phyloP scores from a whole-genome alignment of 495 filamentous ascomycete genomes.

The Penicillium waksmanii region DNA sequence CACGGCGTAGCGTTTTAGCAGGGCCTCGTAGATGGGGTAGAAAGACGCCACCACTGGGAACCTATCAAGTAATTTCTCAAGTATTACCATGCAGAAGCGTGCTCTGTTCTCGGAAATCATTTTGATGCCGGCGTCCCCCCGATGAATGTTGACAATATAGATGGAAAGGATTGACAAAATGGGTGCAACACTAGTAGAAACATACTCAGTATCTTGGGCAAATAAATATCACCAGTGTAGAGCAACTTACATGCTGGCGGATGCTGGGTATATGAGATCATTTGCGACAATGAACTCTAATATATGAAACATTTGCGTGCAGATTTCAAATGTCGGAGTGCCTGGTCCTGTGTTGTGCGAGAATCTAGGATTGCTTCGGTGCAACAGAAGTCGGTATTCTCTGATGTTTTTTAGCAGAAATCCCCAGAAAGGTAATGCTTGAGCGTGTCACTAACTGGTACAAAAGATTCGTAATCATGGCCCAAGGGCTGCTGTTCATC shows the following conservation, averaged over 20 bases:
- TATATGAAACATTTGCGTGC: slow-evolving; percentile 15
- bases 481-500: slow-evolving; percentile 11
- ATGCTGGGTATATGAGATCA: slow-evolving; percentile 10
- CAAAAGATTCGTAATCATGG: slow-evolving; percentile 16
- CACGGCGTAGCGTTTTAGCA: slow-evolving; percentile 9
- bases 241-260: slow-evolving; percentile 11
- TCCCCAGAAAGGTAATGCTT: too few relatives aligned
- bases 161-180: slow-evolving; percentile 23
- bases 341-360: slow-evolving; percentile 9
- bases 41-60: slow-evolving; percentile 15
- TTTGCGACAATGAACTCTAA: slow-evolving; percentile 12
- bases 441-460: slow-evolving; percentile 10
- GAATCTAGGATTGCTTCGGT: slow-evolving; percentile 18
- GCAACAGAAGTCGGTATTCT: slow-evolving; percentile 14
- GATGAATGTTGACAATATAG: slow-evolving; percentile 24
- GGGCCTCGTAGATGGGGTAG: slow-evolving; percentile 15
- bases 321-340: slow-evolving; percentile 16
- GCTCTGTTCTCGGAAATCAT: slow-evolving; percentile 26
- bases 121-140: slow-evolving; percentile 12
- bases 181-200: slow-evolving; percentile 14
- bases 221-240: not conserved
- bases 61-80: slow-evolving; percentile 12
- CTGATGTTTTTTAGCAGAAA: not conserved
- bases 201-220: not conserved
- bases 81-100: slow-evolving; percentile 27